Evolutionary conservation across 345 rosid genomes (phyloP).

Genomic region (Cardamine resedifolia): DNA sequence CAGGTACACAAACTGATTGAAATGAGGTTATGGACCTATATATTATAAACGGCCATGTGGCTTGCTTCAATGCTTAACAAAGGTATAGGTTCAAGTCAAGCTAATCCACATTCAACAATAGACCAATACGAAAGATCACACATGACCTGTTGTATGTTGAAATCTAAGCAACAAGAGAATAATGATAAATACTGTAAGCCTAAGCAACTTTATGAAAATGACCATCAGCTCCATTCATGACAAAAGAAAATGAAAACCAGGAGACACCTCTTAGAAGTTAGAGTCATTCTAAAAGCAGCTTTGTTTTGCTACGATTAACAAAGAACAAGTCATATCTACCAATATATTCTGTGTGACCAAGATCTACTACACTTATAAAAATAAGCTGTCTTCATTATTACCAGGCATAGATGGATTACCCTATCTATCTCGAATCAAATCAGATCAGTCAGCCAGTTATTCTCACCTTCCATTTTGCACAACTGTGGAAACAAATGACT

Average conservation of each 20-base stretch:
- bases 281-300: too few relatives aligned
- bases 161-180: background rate
- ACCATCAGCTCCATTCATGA: background rate
- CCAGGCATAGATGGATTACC: too few relatives aligned
- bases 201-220: background rate
- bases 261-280: too few relatives aligned
- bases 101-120: background rate
- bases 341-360: constrained; percentile 3
- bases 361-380: background rate
- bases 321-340: background rate
- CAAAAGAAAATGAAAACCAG: background rate
- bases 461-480: constrained; percentile 23
- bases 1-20: background rate
- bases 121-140: background rate
- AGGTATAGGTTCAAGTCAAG: background rate
- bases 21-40: background rate
- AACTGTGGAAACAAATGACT: constrained; percentile 3
- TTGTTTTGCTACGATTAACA: constrained; percentile 6
- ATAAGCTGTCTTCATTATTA: background rate
- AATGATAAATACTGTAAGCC: background rate
- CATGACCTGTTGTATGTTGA: background rate
- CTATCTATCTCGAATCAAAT: background rate
- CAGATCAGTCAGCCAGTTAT: too few relatives aligned
- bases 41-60: background rate
- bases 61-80: background rate